These are phyloP conservation scores for Leccinum broughii DNA, from an alignment of 768 basidiomycete species.

Conservation along the genomic window DNA sequence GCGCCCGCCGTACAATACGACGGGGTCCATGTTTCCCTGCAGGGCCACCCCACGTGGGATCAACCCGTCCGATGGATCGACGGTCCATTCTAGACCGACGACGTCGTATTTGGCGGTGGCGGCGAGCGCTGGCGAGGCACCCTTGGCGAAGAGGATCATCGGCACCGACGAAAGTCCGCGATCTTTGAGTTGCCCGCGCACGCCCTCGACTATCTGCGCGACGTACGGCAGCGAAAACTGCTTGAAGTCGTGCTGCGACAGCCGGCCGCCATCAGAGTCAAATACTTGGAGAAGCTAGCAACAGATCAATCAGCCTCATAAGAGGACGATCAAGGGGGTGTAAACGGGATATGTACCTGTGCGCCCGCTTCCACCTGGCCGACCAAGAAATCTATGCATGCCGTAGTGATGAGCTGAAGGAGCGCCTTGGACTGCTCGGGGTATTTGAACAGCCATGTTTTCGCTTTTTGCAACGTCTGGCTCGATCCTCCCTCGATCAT, in stretches of 20 bases:
- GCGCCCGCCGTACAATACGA: slow-evolving; percentile 78
- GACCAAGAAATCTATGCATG: slow-evolving; percentile 87
- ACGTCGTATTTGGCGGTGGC: slow-evolving; percentile 77
- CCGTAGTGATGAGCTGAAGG: slow-evolving; percentile 76
- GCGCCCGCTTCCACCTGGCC: slow-evolving; percentile 95
- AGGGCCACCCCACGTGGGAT: slow-evolving; percentile 66
- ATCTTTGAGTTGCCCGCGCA: slow-evolving; percentile 56
- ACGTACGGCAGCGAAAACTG: slow-evolving; percentile 83
- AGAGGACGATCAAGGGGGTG: too few relatives aligned
- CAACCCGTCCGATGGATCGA: slow-evolving; percentile 64
- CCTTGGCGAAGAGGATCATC: slow-evolving; percentile 94
- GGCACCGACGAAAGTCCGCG: slow-evolving; percentile 62
- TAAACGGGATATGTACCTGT: slow-evolving; percentile 59
- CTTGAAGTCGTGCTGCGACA: slow-evolving; percentile 84
- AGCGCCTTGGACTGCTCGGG: slow-evolving; percentile 82
- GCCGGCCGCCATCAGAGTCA: slow-evolving; percentile 94
- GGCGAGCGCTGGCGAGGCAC: slow-evolving; percentile 78
- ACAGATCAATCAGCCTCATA: neutral
- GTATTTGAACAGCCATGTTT: slow-evolving; percentile 92
- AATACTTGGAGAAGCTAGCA: slow-evolving; percentile 90
- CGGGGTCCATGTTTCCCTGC: slow-evolving; percentile 95
- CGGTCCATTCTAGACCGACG: slow-evolving; percentile 90
- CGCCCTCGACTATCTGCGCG: slow-evolving; percentile 66
- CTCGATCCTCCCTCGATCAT: slow-evolving; percentile 98
- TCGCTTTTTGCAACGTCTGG: slow-evolving; percentile 87